A percentile compares a stretch with the other conserved stretches of the same genome.
Conservation (phyloP, 2,329 filamentous ascomycete species). For the Colletotrichum tropicicola region DNA sequence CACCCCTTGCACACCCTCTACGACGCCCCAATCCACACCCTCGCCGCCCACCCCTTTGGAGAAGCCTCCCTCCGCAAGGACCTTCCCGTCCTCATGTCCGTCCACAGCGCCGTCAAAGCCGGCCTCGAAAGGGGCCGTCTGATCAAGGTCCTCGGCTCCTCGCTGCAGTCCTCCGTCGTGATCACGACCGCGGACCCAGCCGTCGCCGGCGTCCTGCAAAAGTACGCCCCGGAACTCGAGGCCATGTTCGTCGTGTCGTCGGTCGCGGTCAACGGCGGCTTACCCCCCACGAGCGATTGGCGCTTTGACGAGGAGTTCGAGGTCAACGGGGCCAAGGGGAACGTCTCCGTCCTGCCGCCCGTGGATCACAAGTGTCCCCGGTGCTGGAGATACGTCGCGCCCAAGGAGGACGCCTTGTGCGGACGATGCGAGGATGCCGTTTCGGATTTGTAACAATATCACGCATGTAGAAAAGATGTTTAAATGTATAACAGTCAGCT, state of each 20-base stretch:
- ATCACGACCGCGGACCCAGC: constrained; percentile 54
- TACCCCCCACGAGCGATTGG: constrained; percentile 46
- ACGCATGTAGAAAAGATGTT: background rate
- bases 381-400: constrained; percentile 89
- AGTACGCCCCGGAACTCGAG: constrained; percentile 62
- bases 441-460: constrained; percentile 18
- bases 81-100: constrained; percentile 58
- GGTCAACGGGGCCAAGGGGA: constrained; percentile 45
- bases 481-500: background rate
- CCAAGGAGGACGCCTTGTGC: constrained; percentile 74
- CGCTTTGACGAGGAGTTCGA: constrained; percentile 53
- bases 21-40: constrained; percentile 50
- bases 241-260: constrained; percentile 76
- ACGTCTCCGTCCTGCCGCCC: constrained; percentile 58
- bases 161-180: constrained; percentile 78
- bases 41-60: constrained; percentile 47
- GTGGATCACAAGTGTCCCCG: constrained; percentile 77
- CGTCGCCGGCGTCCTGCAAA: constrained; percentile 45
- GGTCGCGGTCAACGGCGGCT: constrained; percentile 56
- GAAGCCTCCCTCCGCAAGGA: constrained; percentile 50
- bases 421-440: constrained; percentile 76
- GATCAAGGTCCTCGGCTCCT: constrained; percentile 80
- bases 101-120: constrained; percentile 75
- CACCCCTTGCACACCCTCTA: constrained; percentile 59
- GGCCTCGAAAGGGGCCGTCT: constrained; percentile 78